These are phyloP conservation scores for Claviceps purpurea DNA, from an alignment of 2,329 filamentous ascomycete species.

Conservation along the genomic window DNA sequence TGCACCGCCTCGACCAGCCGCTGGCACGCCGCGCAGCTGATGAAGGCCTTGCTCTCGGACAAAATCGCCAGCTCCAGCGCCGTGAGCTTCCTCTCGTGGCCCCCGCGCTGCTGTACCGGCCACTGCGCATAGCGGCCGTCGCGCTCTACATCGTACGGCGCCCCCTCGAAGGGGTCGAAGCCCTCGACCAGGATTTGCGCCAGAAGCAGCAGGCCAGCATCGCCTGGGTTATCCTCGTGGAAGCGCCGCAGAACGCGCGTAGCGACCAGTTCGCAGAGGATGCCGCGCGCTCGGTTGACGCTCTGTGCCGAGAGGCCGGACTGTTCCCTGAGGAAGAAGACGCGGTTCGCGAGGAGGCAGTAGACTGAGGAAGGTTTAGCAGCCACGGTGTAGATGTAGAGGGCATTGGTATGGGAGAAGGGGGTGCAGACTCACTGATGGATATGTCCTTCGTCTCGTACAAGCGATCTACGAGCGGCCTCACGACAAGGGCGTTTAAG, in stretches of 20 bases:
- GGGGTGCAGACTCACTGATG: constrained; percentile 28
- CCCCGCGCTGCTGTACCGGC: constrained; percentile 24
- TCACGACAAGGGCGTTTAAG: constrained; percentile 52
- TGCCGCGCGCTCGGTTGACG: constrained; percentile 53
- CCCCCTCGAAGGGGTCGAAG: constrained; percentile 60
- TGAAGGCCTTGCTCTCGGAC: constrained; percentile 54
- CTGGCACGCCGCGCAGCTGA: constrained; percentile 52
- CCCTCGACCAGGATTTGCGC: constrained; percentile 57
- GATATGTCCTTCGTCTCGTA: constrained; percentile 54
- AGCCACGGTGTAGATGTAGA: no score
- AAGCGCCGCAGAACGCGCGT: constrained; percentile 53
- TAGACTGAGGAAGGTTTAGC: constrained; percentile 35
- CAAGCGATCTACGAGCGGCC: constrained; percentile 54
- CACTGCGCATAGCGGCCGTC: constrained; percentile 29
- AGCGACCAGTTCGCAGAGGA: constrained; percentile 56
- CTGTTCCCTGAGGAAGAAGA: constrained; percentile 57
- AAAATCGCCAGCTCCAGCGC: constrained; percentile 61
- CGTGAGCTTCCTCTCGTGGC: constrained; percentile 43
- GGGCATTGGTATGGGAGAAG: not conserved
- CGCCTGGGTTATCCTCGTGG: constrained; percentile 52
- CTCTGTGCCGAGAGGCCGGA: constrained; percentile 53
- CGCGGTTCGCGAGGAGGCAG: constrained; percentile 56
- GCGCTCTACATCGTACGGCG: constrained; percentile 43
- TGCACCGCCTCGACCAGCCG: constrained; percentile 60
- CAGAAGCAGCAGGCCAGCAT: constrained; percentile 48